Evolutionary conservation across 2,329 filamentous ascomycete genomes (phyloP), one percentile per base, ranked within the genome.

Genomic region (Cladosporium oxysporum): DNA sequence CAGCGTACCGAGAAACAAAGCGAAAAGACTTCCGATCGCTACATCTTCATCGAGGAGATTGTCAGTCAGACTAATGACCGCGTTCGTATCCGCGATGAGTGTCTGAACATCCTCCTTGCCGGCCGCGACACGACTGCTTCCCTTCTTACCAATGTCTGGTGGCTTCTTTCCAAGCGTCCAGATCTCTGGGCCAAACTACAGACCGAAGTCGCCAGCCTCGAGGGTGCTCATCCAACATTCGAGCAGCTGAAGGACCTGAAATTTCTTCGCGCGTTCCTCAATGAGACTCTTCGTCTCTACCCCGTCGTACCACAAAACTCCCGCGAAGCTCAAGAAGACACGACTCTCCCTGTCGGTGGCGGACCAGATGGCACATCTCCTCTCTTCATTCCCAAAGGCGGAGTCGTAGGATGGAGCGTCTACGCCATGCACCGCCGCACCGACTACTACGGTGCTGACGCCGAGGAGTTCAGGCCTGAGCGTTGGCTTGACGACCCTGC

Each of bases 261-360:
- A 52, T 79, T 77, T 66, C 70, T 79, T 3, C 75, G 87, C 77
- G 83, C 89, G 71, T 80, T 90, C 59, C 84, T 96, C 72, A 90
- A 91, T 79, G 92, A 96, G 79, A 91, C 87, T 0, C 84, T 93
- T 66, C 88, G 92, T 16, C 79, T 94, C 12, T 92, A 94, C 77
- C 91, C 91, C 0, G 84, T 87, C 16, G 90, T 95, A 1, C 91
- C 92, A 1, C 91, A 90, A 81, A 95, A 95, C 78, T 85, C 92
- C 61, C 89, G 92, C 68, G 81, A 89, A 35, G 86, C 91, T 14
- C 83, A 92, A 14, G 83, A 82, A 66, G 90, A 93, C 79, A 93
- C 91, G 2, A 91, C 87, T 0, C 84, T 96, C 1, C 92, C 92
- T 0, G 81, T 82, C 21, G 92, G 84, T n/a, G 84, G 83, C 21